phyloP scores from a whole-genome alignment of 2,329 filamentous ascomycete species.

The Dendrostoma leiphaemia region DNA sequence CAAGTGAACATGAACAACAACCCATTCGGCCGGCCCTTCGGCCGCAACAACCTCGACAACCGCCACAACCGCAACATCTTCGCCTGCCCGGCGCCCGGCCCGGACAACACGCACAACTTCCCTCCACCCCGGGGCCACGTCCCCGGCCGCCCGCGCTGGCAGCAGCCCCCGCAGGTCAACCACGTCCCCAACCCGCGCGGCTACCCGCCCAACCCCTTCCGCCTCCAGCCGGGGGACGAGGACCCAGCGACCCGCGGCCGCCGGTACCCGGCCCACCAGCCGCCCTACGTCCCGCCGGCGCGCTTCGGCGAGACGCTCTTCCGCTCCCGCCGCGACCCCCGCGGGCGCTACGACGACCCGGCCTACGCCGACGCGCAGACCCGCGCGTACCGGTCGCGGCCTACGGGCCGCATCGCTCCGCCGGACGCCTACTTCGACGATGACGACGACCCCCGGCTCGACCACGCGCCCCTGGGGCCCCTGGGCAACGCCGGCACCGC shows the following conservation, averaged over 20 bases:
- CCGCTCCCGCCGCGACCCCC: not conserved
- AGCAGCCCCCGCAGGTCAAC: not conserved
- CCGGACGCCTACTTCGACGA: too few species aligned
- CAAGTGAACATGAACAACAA: not conserved
- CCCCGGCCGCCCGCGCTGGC: not conserved
- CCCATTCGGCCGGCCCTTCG: not conserved
- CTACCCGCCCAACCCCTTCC: not conserved
- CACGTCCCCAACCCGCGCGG: not conserved
- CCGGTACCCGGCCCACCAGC: too few species aligned
- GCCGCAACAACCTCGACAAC: not conserved
- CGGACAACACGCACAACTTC: not conserved
- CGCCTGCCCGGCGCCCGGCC: too few species aligned
- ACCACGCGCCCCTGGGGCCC: not conserved
- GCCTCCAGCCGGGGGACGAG: not conserved
- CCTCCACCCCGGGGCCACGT: not conserved
- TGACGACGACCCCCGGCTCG: not conserved
- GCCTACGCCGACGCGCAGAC: not conserved
- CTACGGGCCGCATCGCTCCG: not conserved
- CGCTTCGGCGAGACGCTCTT: not conserved
- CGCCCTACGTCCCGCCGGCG: too few species aligned
- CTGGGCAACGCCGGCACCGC: not conserved
- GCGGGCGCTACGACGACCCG: not conserved
- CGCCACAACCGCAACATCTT: not conserved
- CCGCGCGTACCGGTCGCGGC: not conserved
- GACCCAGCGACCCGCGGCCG: too few species aligned